A percentile compares a stretch with the other conserved stretches of the same genome.
phyloP scores from a whole-genome alignment of 2,329 filamentous ascomycete genomes.

The Endoconidiophora polonica region DNA sequence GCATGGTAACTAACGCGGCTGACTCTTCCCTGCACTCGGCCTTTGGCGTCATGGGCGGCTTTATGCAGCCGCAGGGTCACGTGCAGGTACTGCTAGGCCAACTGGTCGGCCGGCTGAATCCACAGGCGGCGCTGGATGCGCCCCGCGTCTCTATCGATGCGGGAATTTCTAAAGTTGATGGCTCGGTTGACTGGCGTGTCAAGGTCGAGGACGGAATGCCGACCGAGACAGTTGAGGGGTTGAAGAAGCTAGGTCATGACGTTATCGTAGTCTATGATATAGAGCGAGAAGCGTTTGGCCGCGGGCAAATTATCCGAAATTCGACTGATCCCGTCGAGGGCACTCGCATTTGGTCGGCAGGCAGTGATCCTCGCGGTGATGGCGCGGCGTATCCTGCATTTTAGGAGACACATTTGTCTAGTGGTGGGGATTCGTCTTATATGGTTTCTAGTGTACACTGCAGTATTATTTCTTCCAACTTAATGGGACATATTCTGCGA shows the following conservation, averaged over 20 bases:
- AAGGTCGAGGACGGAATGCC: constrained; percentile 72
- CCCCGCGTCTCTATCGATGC: constrained; percentile 79
- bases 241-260: constrained; percentile 56
- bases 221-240: constrained; percentile 45
- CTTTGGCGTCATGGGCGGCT: constrained; percentile 94
- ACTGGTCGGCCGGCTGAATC: constrained; percentile 62
- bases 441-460: constrained; percentile 15
- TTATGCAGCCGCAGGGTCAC: constrained; percentile 96
- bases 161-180: constrained; percentile 45
- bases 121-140: constrained; percentile 78
- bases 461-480: too few relatives aligned
- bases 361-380: constrained; percentile 77
- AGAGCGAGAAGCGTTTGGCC: constrained; percentile 55
- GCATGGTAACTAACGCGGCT: constrained; percentile 60
- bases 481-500: too few relatives aligned
- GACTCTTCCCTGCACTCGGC: constrained; percentile 67
- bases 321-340: constrained; percentile 54
- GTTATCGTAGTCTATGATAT: constrained; percentile 52
- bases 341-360: constrained; percentile 63
- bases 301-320: constrained; percentile 72
- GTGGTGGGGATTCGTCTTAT: background rate
- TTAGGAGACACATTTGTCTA: background rate
- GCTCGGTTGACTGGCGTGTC: constrained; percentile 45
- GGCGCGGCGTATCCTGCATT: constrained; percentile 45
- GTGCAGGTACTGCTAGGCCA: constrained; percentile 86